Evolutionary conservation across 2,329 filamentous ascomycete species (phyloP), one percentile per base, ranked within the genome.

Genomic region (Ceratocystis smalleyi): DNA sequence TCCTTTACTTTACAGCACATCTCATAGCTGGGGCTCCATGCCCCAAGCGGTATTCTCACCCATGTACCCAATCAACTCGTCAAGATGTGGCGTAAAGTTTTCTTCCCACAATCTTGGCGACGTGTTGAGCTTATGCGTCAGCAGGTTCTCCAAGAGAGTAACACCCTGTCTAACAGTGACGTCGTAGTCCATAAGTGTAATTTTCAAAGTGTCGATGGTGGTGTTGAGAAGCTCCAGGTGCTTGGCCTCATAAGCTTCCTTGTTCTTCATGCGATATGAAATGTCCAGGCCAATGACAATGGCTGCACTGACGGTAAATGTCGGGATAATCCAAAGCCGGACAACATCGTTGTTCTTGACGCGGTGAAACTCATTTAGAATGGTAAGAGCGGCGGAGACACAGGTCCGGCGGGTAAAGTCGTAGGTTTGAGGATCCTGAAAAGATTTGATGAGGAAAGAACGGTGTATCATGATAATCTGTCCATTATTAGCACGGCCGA

Each of bases 391-490:
- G 5, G 65, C 55, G 17, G 57, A 61, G 32, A 66, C 65, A 32
- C 65, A 66, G 30, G 65, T 66, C 5, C 55, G 43, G 7, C 65
- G 55, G n/a, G 65, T 66, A 19, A 61, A 55, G 10, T 63, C 61
- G 40, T 66, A 66, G 35, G 61, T 64, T 27, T 64, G 51, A 17
- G 61, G 60, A 17, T 66, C 65, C 27, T 64, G 61, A 6, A 66
- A 61, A 4, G 65, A 66, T 45, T 66, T 66, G 32, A 63, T 61
- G 47, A 66, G 65, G 15, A 66, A 66, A 3, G 65, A 66, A n/a
- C 65, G 61, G 27, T 66, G 65, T 22, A 66, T 66, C 65, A 66
- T 66, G 19, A 66, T 66, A 4, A 64, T 55, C 65, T 66, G 10
- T n/a, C 27, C 19, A 12, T 27, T 19, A 43, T 63, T 45, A 63